These are phyloP conservation scores for Lolium multiflorum DNA, from an alignment of 176 grass and related monocot genomes.

Conservation along the genomic window DNA sequence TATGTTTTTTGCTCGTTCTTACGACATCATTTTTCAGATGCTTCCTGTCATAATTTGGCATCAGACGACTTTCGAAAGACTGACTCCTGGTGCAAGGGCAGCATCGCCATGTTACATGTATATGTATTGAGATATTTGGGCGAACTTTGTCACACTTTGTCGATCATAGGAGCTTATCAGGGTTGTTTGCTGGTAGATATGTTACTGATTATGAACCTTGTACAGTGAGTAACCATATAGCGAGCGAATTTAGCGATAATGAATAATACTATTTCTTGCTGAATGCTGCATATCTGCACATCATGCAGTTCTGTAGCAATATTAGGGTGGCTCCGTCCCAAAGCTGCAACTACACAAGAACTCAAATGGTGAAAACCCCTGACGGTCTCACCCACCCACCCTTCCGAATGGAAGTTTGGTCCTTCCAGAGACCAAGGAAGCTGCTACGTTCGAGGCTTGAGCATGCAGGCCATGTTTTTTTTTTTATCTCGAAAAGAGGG, in stretches of 20 bases:
- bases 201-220: neutral
- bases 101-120: neutral
- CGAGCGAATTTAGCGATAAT: neutral
- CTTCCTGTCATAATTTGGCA: neutral
- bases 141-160: neutral
- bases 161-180: neutral
- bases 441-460: neutral
- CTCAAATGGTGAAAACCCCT: conserved; percentile 1
- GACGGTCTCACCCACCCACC: neutral
- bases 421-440: conserved; percentile 27
- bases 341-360: neutral
- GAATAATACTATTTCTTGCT: neutral
- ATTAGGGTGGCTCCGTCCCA: neutral
- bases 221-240: neutral
- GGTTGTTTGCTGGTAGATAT: conserved; percentile 6
- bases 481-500: too few relatives aligned
- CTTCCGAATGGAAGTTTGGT: neutral
- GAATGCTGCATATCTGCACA: neutral
- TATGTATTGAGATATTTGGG: neutral
- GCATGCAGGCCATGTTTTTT: neutral
- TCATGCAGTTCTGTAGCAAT: neutral
- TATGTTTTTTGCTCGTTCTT: neutral
- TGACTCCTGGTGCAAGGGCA: neutral
- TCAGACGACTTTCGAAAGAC: neutral
- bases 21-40: conserved; percentile 2